These are phyloP conservation scores for Saccharomyces pastorianus DNA, from an alignment of 1,139 yeast species.

Conservation along the genomic window DNA sequence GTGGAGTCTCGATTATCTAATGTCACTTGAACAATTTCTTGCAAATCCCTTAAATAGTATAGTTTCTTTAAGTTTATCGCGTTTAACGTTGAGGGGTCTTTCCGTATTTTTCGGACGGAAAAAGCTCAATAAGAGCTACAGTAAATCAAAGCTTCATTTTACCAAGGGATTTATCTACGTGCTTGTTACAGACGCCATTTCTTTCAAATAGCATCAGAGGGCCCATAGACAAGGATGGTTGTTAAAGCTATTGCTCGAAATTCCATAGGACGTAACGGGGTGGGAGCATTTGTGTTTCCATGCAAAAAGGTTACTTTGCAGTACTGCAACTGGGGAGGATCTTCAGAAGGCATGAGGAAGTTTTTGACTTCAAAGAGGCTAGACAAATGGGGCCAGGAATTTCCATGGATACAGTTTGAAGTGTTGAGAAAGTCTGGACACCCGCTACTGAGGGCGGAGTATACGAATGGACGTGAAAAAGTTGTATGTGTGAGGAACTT, in stretches of 20 bases:
- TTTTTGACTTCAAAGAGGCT: conserved; percentile 51
- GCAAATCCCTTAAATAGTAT: background rate
- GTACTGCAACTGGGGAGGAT: conserved; percentile 93
- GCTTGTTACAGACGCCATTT: background rate
- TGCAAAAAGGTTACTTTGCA: conserved; percentile 67
- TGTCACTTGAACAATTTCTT: background rate
- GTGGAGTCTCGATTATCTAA: background rate
- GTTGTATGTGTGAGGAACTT: conserved; percentile 58
- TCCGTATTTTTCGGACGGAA: background rate
- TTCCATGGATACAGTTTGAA: conserved; percentile 66
- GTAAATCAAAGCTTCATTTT: background rate
- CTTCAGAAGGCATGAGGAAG: conserved; percentile 70
- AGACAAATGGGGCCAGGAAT: conserved; percentile 46
- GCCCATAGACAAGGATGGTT: conserved; percentile 25
- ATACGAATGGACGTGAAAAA: conserved; percentile 41
- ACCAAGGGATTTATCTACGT: too few species aligned
- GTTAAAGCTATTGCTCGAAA: conserved; percentile 43
- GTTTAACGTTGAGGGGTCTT: background rate
- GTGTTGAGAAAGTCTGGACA: conserved; percentile 69
- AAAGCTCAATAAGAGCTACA: background rate
- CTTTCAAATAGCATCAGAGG: too few species aligned
- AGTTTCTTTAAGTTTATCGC: background rate
- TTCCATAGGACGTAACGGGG: conserved; percentile 66
- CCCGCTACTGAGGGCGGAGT: conserved; percentile 68
- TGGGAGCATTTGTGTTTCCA: conserved; percentile 58